Conservation (phyloP, 768 basidiomycete species). For the Rubroboletus satanas region DNA sequence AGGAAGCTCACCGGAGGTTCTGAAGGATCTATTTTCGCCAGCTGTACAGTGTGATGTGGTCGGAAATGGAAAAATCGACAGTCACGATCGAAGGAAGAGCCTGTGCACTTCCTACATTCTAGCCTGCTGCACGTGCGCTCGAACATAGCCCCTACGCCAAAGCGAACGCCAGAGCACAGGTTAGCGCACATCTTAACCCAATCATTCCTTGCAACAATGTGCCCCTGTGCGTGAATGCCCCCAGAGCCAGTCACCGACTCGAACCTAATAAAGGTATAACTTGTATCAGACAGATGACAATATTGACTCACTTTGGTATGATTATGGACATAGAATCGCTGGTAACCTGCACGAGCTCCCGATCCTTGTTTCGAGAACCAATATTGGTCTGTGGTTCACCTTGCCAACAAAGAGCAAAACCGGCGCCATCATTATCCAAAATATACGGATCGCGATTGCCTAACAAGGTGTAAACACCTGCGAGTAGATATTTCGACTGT, state of each 20-base stretch:
- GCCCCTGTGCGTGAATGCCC: slow-evolving; percentile 19
- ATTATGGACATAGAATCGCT: slow-evolving; percentile 79
- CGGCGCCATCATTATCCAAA: slow-evolving; percentile 67
- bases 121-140: slow-evolving; percentile 72
- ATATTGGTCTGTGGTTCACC: slow-evolving; percentile 70
- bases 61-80: slow-evolving; percentile 79
- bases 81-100: slow-evolving; percentile 62
- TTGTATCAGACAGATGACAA: background rate
- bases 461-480: slow-evolving; percentile 29
- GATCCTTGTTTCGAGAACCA: slow-evolving; percentile 64
- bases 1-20: slow-evolving; percentile 43
- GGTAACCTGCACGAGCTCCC: slow-evolving; percentile 77
- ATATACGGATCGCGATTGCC: slow-evolving; percentile 81
- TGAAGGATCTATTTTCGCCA: slow-evolving; percentile 48
- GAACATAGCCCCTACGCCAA: slow-evolving; percentile 77
- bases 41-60: slow-evolving; percentile 72
- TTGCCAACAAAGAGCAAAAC: slow-evolving; percentile 83
- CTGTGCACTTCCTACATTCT: slow-evolving; percentile 60
- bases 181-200: slow-evolving; percentile 77
- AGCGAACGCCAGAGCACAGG: slow-evolving; percentile 77
- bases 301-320: slow-evolving; percentile 72
- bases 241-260: slow-evolving; percentile 8
- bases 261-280: slow-evolving; percentile 17
- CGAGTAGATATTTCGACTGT: background rate
- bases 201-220: slow-evolving; percentile 27